These are phyloP conservation scores for Candolleomyces eurysporus DNA, from an alignment of 768 basidiomycete species.

Conservation along the genomic window DNA sequence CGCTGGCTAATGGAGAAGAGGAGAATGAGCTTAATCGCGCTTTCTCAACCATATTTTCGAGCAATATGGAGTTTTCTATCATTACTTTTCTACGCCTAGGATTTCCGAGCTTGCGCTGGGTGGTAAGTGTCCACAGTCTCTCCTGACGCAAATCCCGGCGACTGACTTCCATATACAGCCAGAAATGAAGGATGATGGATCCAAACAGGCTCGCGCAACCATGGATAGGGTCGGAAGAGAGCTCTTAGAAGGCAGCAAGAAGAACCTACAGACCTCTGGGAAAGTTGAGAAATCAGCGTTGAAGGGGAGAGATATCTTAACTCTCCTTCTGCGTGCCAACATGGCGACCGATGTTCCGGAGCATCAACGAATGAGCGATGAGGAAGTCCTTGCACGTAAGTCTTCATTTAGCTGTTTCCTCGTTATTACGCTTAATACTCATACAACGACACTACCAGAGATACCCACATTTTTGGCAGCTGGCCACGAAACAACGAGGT, in stretches of 20 bases:
- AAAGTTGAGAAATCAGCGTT: constrained; percentile 27
- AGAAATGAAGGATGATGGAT: constrained; percentile 24
- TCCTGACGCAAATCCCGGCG: neutral
- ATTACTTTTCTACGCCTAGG: constrained; percentile 30
- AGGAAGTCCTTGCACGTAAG: constrained; percentile 53
- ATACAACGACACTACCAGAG: constrained; percentile 33
- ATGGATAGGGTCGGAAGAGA: constrained; percentile 51
- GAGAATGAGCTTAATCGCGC: constrained; percentile 45
- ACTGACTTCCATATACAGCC: constrained; percentile 21
- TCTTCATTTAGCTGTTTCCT: too few species aligned
- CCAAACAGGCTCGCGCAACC: constrained; percentile 30
- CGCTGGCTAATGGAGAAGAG: too few species aligned
- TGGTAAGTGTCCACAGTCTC: constrained; percentile 29
- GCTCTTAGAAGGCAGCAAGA: constrained; percentile 51
- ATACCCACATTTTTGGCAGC: constrained; percentile 60
- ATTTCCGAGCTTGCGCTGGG: constrained; percentile 34
- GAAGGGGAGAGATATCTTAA: constrained; percentile 54
- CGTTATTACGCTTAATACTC: neutral
- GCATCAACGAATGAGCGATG: constrained; percentile 48
- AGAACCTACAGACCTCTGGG: constrained; percentile 23
- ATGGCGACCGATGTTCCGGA: constrained; percentile 58
- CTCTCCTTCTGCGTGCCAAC: constrained; percentile 61
- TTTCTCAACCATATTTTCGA: constrained; percentile 49
- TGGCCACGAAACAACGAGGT: constrained; percentile 53
- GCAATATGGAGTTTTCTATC: constrained; percentile 34